Base-by-base conservation (phyloP, 352 stramenopile genomes). In the Globisporangium carolinianum region DNA sequence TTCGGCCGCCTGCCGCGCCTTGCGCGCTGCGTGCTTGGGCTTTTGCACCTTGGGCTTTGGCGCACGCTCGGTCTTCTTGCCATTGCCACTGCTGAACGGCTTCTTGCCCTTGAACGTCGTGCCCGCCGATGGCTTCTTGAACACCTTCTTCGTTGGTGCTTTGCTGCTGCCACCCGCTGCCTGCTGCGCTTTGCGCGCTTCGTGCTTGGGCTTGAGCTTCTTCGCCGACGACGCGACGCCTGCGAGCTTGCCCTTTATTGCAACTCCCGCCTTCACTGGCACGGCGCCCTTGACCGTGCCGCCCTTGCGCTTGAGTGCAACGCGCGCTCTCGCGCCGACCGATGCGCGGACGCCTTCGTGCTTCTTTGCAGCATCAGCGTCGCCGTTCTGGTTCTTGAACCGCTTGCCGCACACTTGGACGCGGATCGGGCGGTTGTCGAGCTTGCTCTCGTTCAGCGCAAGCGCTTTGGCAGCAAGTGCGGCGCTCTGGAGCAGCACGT, bases 361-460 rank as follows among this genome's bases (percentile, higher is more conserved):
- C 58, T 84, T 83, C 52, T 64, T 68, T 15, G 50, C 52, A 38
- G 56, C 58, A 3, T 52, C 46, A 46, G 85, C 71, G 17, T 89
- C 77, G 45, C 82, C 80, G 41, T 79, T 75, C 47, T 76, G 72
- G 63, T 87, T 89, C 72, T 92, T 92, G 51, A 83, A 87, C n/a
- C 85, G 80, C 71, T 93, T 95, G 48, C 83, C 81, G 36, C 83
- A 91, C 18, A 92, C 84, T 57, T 86, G 75, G 11, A 94, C 72
- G 43, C 83, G 82, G 8, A 95, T 62, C 52, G 86, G 71, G 17
- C 86, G 83, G 42, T 66, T 81, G 54, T 81, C 71, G 45, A 95
- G 76, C 64, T 88, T 90, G 42, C 70, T 73, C 14, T 80, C 69
- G 38, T 83, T 57, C 24, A 95, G 72, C 37, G 71, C 58, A 41